A percentile compares a stretch with the other conserved stretches of the same genome.
Conservation (phyloP, 805 yeast genomes). For the Wickerhamiella vanderwaltii region DNA sequence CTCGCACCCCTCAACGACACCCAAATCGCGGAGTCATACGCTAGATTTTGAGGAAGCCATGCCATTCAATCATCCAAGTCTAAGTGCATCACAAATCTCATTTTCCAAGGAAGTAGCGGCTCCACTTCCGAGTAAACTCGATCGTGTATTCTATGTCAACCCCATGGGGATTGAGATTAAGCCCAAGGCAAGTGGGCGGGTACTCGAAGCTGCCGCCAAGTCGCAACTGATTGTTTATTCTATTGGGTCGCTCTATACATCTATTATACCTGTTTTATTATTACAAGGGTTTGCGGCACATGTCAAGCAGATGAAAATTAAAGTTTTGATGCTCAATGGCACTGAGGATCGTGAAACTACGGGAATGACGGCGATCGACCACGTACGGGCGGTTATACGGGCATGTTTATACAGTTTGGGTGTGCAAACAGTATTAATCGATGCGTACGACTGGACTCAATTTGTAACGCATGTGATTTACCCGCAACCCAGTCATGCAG, state of each 20-base stretch:
- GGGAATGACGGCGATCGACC: conserved; percentile 50
- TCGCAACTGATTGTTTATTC: conserved; percentile 57
- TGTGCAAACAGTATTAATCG: neutral
- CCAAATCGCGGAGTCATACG: no score
- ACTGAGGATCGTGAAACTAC: conserved; percentile 67
- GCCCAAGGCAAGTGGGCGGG: conserved; percentile 59
- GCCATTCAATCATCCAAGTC: conserved; percentile 67
- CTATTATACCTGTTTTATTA: conserved; percentile 66
- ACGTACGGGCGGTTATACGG: conserved; percentile 41
- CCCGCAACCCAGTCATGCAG: conserved; percentile 14
- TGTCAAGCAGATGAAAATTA: conserved; percentile 28
- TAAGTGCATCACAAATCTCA: conserved; percentile 60
- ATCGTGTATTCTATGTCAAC: conserved; percentile 64
- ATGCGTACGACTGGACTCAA: conserved; percentile 30
- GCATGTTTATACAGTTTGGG: conserved; percentile 42
- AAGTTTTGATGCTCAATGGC: conserved; percentile 59
- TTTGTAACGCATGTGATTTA: conserved; percentile 56
- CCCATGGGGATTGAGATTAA: conserved; percentile 79
- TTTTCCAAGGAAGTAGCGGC: conserved; percentile 47
- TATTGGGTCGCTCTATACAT: conserved; percentile 82
- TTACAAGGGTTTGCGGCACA: conserved; percentile 47
- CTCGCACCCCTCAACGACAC: conserved; percentile 56
- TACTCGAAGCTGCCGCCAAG: conserved; percentile 35
- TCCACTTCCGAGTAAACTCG: conserved; percentile 64
- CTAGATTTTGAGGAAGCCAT: conserved; percentile 41